Conservation (phyloP, 2,329 filamentous ascomycete genomes). For the Botrytis tulipae region DNA sequence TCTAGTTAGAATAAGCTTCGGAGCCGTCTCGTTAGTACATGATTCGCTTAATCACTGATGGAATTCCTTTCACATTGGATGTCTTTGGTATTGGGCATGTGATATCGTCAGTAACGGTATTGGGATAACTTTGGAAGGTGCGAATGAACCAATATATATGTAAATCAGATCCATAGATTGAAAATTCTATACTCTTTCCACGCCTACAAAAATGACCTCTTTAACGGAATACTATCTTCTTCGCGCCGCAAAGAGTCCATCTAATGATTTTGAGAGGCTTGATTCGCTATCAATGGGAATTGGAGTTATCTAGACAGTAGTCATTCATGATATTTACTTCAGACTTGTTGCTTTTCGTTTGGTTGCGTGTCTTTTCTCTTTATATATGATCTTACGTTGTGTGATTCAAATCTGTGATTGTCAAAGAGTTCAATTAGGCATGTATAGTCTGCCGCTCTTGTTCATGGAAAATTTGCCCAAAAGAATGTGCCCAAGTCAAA, state of each 20-base stretch:
- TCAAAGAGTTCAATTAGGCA: too few species aligned
- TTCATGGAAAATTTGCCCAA: background rate
- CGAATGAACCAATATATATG: too few species aligned
- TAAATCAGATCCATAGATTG: too few species aligned
- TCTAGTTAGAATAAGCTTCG: background rate
- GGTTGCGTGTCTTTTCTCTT: too few species aligned
- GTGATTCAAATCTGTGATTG: background rate
- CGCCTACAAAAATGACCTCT: too few species aligned
- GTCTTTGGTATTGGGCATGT: background rate
- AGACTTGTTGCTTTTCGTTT: too few species aligned
- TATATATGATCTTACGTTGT: too few species aligned
- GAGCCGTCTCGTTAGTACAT: background rate
- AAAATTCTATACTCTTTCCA: too few species aligned
- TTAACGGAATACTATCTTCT: background rate
- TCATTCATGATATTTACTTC: background rate
- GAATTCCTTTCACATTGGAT: background rate
- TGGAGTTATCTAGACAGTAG: background rate
- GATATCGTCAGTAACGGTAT: background rate
- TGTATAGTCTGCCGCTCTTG: too few species aligned
- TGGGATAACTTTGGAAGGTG: too few species aligned
- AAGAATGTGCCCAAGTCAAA: background rate
- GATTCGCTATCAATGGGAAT: background rate
- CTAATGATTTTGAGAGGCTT: background rate
- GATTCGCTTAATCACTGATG: background rate
- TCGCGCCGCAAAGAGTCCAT: background rate